Evolutionary conservation across 805 yeast genomes (phyloP), one percentile per base, ranked within the genome.

Genomic region (Candida vaughaniae): DNA sequence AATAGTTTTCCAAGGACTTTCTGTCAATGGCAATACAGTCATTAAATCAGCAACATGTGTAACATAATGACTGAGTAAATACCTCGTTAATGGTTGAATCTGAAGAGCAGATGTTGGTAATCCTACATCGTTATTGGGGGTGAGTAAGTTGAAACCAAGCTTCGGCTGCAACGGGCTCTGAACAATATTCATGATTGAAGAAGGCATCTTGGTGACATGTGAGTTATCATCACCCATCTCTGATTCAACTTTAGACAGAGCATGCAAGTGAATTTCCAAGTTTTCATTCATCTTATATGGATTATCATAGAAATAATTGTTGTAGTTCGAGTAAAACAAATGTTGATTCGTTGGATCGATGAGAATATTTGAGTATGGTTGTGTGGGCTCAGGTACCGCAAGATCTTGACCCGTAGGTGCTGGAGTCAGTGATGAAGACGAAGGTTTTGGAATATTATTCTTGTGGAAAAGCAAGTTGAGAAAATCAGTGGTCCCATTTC

Each of bases 1-100:
- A n/a, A 86, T 78, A 2, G 83, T 79, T 49, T 82, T 83, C 95
- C 95, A 88, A 0, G 95, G 95, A 53, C 85, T 88, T 43, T 82
- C 84, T 0, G 85, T 77, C 33, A 80, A 68, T 1, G 80, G 77
- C 16, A 82, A 75, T 3, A 82, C 88, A 0, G 87, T 77, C 88
- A 83, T 81, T 36, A 78, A 60, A 54, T 85, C 93, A 0, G 91
- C 91, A 1, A 88, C 93, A 45, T 80, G 78, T 12, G 82, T 77
- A 12, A 77, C 71, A 55, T 86, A 88, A 52, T 88, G 79, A 43
- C 80, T 80, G 32, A 88, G 62, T 27, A 88, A 62, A 52, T 80
- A 85, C 30, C 93, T 60, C 0, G 95, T 77, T 48, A 85, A 66
- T 1, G 95, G 86, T 46, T 77, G 78, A 2, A 82, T 78, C 41